Percentiles rank a stretch among this genome's conserved stretches.
phyloP scores from a whole-genome alignment of 306 rosid genomes.

The Malus asiatica region DNA sequence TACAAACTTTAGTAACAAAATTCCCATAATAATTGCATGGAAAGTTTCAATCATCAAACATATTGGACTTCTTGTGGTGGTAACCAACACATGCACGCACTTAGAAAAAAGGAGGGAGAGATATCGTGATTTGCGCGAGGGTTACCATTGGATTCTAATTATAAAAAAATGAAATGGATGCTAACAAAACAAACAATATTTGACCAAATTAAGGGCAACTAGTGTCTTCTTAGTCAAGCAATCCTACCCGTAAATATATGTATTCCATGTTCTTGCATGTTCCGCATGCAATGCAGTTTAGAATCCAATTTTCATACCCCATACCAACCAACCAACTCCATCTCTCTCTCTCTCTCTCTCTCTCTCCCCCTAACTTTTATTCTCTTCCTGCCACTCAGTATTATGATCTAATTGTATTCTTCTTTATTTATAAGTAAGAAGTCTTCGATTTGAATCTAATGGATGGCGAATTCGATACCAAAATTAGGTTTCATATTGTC shows the following conservation, averaged over 20 bases:
- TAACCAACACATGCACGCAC: constrained; percentile 14
- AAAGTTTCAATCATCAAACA: constrained; percentile 6
- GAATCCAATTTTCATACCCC: not conserved
- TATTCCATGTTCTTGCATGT: constrained; percentile 51
- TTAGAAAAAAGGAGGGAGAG: not conserved
- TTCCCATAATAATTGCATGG: constrained; percentile 28
- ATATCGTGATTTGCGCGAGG: constrained; percentile 57
- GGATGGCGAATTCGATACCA: too few relatives aligned
- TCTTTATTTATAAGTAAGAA: too few relatives aligned
- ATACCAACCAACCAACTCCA: not conserved
- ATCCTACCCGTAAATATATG: constrained; percentile 33
- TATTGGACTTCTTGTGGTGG: constrained; percentile 15
- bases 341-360: not conserved
- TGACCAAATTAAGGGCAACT: constrained; percentile 24
- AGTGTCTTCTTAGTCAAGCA: constrained; percentile 12
- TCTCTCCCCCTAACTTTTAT: not conserved
- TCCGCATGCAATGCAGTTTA: constrained; percentile 7
- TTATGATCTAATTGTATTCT: too few relatives aligned
- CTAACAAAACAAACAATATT: constrained; percentile 29
- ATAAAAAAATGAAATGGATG: constrained; percentile 6
- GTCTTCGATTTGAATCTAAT: too few relatives aligned
- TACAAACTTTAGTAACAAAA: not conserved
- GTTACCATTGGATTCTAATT: constrained; percentile 49
- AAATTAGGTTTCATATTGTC: too few relatives aligned
- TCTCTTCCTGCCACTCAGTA: too few relatives aligned